phyloP scores from a whole-genome alignment of 768 basidiomycete genomes.

The Trametes cinnabarina region DNA sequence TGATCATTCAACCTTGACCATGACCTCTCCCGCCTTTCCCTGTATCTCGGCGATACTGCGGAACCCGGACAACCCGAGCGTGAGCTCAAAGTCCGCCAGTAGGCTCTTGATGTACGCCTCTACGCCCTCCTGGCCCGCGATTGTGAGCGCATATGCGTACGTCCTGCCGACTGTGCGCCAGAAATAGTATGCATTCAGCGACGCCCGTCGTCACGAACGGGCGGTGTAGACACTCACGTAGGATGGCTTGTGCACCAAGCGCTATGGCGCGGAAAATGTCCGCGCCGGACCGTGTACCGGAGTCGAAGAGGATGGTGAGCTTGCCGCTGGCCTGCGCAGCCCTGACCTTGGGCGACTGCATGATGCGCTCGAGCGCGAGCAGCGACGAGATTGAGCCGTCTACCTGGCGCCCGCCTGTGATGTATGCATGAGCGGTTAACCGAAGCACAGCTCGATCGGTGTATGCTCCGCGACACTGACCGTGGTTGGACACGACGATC shows the following conservation, averaged over 20 bases:
- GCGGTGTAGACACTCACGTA: conserved; percentile 48
- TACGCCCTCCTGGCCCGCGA: conserved; percentile 71
- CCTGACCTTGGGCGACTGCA: conserved; percentile 56
- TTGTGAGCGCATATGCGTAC: conserved; percentile 68
- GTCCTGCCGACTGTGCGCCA: conserved; percentile 60
- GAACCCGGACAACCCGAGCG: conserved; percentile 63
- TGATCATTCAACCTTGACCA: conserved; percentile 41
- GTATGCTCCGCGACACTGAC: not conserved
- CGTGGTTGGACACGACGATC: conserved; percentile 68
- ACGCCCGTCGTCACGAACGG: not conserved
- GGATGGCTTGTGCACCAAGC: conserved; percentile 78
- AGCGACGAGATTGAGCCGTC: conserved; percentile 79
- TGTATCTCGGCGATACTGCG: conserved; percentile 57
- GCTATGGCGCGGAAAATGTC: conserved; percentile 86
- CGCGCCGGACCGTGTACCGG: conserved; percentile 78
- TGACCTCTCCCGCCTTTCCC: conserved; percentile 52
- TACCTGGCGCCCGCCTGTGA: conserved; percentile 64
- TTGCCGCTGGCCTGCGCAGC: conserved; percentile 58
- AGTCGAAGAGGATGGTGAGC: conserved; percentile 72
- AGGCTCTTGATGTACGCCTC: conserved; percentile 69
- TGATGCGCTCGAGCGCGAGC: conserved; percentile 67
- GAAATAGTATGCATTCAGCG: not conserved
- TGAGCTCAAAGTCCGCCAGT: conserved; percentile 65
- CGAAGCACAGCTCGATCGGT: not conserved
- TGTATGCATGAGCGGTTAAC: no score